Evolutionary conservation across 306 rosid genomes (phyloP), one percentile per base, ranked within the genome.

Genomic region (Myrica gale): DNA sequence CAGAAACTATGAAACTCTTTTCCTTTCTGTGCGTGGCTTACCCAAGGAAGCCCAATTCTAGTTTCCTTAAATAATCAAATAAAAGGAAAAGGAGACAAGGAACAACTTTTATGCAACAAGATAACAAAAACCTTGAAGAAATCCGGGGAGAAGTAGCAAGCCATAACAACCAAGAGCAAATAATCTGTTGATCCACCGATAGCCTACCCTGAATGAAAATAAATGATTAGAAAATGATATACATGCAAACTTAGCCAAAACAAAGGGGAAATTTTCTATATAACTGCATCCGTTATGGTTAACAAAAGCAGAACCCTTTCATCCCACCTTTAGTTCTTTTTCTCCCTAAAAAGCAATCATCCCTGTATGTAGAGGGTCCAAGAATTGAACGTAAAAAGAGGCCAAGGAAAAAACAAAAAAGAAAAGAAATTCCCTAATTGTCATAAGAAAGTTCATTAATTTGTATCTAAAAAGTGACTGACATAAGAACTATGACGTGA

Each of bases 131-230:
- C 97, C 98, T 89, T 87, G 97, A 71, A 92, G 88, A 85, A 96
- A 96, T 16, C 99, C 98, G 0, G 98, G 99, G 96, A 90, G 76
- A 37, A 96, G 99, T 72, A 96, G 84, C 85, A 92, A 65, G 53
- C 97, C 96, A 74, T 90, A 96, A 66, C 83, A 85, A 76, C 62
- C 89, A 67, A 90, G 99, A 55, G 92, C 96, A 84, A 89, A 84
- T 16, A 87, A 78, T 76, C 72, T 76, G 1, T 81, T 79, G 16
- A 96, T 90, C 99, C 99, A 96, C 61, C 88, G 92, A 82, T 88
- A 96, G 78, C 99, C 99, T 87, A 96, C 68, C 97, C 99, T 96
- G 96, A 81, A 85, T 7, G 16, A 78, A 82, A 76, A 85, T 74
- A 81, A 74, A 74, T 56, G 76, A 75, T 80, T 72, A 77, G 71